Evolutionary conservation across 371 early-diverging fungal genomes (phyloP).

Genomic region (Mucor saturninus): DNA sequence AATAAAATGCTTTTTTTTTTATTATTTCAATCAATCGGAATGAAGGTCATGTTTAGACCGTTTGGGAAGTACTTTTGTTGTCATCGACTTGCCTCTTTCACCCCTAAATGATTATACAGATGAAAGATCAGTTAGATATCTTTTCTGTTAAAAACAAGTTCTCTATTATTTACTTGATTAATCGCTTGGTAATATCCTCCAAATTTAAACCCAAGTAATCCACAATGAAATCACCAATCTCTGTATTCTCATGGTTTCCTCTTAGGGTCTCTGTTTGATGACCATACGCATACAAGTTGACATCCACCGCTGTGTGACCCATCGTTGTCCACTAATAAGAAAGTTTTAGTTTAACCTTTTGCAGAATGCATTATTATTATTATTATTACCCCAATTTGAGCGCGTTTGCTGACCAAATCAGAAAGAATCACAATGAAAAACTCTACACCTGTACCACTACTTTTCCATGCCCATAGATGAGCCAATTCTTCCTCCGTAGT

Average conservation of each 20-base stretch:
- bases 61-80: too few species aligned
- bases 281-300: constrained; percentile 86
- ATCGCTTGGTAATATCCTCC: constrained; percentile 57
- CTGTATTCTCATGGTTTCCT: constrained; percentile 86
- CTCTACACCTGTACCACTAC: constrained; percentile 15
- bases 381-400: constrained; percentile 65
- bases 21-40: too few species aligned
- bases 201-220: constrained; percentile 69
- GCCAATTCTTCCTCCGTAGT: constrained; percentile 61
- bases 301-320: constrained; percentile 94
- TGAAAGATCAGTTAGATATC: background rate
- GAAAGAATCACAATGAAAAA: constrained; percentile 59
- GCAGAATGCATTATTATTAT: background rate
- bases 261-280: constrained; percentile 42
- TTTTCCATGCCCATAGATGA: constrained; percentile 45
- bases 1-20: background rate
- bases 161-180: background rate
- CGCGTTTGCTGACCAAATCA: constrained; percentile 70
- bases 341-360: background rate
- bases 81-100: too few species aligned
- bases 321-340: constrained; percentile 78
- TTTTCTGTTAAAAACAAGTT: background rate
- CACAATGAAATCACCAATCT: constrained; percentile 80
- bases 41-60: too few species aligned
- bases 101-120: background rate